Conservation (phyloP, 2,329 filamentous ascomycete species). For the Sporothrix curviconia region DNA sequence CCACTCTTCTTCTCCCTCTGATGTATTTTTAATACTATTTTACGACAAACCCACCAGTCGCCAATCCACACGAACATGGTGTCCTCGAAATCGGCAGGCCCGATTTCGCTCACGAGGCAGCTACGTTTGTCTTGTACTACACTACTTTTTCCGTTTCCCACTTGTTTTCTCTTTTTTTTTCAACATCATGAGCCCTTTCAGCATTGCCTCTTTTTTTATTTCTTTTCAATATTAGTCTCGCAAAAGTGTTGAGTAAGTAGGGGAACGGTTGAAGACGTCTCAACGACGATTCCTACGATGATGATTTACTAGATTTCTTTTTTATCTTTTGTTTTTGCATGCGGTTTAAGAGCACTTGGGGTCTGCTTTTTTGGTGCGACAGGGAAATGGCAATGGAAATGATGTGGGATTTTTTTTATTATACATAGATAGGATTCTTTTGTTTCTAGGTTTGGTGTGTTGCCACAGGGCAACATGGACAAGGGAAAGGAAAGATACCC, state of each 20-base stretch:
- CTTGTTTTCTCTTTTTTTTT: neutral
- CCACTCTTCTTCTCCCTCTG: no score
- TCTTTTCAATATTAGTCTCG: neutral
- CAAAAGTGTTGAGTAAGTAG: neutral
- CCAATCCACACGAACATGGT: neutral
- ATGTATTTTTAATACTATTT: no score
- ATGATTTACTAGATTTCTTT: neutral
- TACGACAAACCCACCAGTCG: neutral
- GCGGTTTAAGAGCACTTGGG: neutral
- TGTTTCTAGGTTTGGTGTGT: no score
- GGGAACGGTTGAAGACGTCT: neutral
- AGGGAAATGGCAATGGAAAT: neutral
- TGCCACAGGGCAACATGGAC: neutral
- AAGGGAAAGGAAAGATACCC: neutral
- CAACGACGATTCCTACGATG: neutral
- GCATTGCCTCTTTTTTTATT: neutral
- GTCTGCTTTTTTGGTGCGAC: neutral
- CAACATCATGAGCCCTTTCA: neutral
- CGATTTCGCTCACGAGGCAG: neutral
- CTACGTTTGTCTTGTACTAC: neutral
- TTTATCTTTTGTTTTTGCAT: neutral
- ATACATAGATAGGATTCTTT: neutral
- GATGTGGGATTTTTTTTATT: neutral
- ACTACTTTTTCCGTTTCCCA: neutral
- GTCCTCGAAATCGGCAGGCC: constrained; percentile 3